A percentile compares a stretch with the other conserved stretches of the same genome.
These are phyloP conservation scores for Pisolithus microcarpus DNA, from an alignment of 768 basidiomycete species.

Conservation along the genomic window DNA sequence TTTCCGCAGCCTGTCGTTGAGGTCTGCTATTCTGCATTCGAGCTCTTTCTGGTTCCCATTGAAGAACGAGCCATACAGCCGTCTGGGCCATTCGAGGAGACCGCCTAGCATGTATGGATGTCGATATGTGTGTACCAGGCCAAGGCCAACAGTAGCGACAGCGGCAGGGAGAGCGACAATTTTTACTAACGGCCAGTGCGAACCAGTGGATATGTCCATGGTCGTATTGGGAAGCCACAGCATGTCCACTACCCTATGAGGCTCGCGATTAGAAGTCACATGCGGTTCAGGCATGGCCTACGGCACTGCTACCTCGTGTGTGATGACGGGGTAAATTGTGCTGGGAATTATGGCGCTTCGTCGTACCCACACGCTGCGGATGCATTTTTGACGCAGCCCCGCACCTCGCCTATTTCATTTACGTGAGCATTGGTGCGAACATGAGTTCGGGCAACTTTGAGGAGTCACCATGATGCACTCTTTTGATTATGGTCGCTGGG, in stretches of 20 bases:
- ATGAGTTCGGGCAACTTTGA: constrained; percentile 2
- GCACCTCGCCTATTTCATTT: constrained; percentile 19
- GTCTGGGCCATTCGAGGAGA: neutral
- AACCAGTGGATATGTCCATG: constrained; percentile 26
- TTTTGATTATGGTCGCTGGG: constrained; percentile 4
- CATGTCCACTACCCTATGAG: constrained; percentile 20
- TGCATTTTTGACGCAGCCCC: constrained; percentile 6
- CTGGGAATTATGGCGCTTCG: constrained; percentile 9
- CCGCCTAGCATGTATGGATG: constrained; percentile 3
- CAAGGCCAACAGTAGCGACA: constrained; percentile 15
- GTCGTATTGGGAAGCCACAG: constrained; percentile 17
- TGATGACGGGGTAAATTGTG: constrained; percentile 4
- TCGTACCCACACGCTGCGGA: constrained; percentile 16
- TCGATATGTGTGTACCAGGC: constrained; percentile 6
- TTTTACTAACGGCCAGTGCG: constrained; percentile 20
- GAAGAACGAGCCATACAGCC: neutral
- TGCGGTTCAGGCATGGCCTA: constrained; percentile 14
- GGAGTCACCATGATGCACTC: constrained; percentile 8
- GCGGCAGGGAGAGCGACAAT: constrained; percentile 22
- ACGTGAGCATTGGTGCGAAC: neutral
- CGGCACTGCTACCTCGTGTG: constrained; percentile 15
- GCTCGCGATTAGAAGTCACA: constrained; percentile 13
- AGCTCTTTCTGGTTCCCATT: constrained; percentile 14
- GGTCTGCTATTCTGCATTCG: constrained; percentile 13
- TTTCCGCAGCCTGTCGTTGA: constrained; percentile 10